Evolutionary conservation across 148 eudicot species (phyloP), one percentile per base, ranked within the genome.

Genomic region (Gaultheria prostrata): DNA sequence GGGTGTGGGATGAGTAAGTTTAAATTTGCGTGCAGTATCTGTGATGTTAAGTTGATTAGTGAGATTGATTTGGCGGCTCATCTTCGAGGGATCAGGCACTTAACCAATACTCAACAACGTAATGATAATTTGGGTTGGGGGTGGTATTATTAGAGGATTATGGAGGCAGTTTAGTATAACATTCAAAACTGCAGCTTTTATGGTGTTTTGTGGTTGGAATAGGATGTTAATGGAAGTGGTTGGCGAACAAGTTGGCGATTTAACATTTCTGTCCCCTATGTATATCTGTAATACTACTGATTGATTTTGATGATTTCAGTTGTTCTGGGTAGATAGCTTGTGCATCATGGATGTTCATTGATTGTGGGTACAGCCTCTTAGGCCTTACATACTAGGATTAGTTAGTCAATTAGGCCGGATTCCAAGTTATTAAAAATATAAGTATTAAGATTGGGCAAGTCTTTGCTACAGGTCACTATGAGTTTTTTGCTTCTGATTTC

Each of bases 81-180:
- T 53, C 28, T 84, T 28, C 9, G 12, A 12, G 79, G 86, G 72
- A 26, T 15, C 51, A 54, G n/a, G 46, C 83, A 84, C 76, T 28
- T 32, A 57, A 33, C 82, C 54, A 80, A 54, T 79, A 20, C 73
- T 59, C 84, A 30, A 57, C 59, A 63, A 80, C 39, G 15, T 12
- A 49, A 11, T 50, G 20, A 50, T 26, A 26, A 39, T 77, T 50
- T 21, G n/a, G 78, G 54, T n/a, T 8, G 56, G 24, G 17, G 78
- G 78, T 20, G 78, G 78, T 20, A 6, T 35, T 39, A 39, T 17
- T 39, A 49, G 1, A 1, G 26, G 76, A 8, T 18, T 18, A 8
- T 35, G 50, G 26, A 72, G 63, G 49, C 21, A 5, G 59, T 50
- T 33, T 35, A 39, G 26, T 33, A 4, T 69, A 28, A 17, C 21